Evolutionary conservation across 768 basidiomycete genomes (phyloP).

Genomic region (Austroboletus festivus): DNA sequence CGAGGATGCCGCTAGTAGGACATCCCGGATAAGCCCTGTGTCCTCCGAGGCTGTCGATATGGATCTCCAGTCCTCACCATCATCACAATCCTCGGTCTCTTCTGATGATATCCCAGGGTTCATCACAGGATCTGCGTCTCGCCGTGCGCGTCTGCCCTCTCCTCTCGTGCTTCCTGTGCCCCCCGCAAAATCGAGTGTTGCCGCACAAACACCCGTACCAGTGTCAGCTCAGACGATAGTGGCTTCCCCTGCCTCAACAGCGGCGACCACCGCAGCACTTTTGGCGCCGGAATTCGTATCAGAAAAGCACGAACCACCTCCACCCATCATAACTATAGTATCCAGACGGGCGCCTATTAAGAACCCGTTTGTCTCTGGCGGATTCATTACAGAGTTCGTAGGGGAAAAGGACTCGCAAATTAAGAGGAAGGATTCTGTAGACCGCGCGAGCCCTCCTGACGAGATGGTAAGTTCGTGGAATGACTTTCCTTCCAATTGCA

Average conservation of each 20-base stretch:
- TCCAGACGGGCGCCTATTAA: constrained; percentile 22
- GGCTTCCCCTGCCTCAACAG: constrained; percentile 18
- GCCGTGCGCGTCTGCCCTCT: constrained; percentile 23
- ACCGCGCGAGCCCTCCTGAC: constrained; percentile 13
- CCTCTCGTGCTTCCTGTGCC: constrained; percentile 24
- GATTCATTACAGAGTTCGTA: constrained; percentile 46
- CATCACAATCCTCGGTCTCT: constrained; percentile 21
- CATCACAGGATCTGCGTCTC: constrained; percentile 30
- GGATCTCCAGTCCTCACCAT: constrained; percentile 34
- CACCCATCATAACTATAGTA: not conserved
- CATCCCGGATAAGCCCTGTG: constrained; percentile 28
- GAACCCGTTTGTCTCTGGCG: constrained; percentile 52
- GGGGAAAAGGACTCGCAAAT: constrained; percentile 24
- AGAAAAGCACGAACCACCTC: constrained; percentile 11
- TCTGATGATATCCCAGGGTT: constrained; percentile 33
- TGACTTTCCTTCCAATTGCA: not conserved
- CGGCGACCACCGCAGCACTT: constrained; percentile 8
- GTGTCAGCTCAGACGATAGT: constrained; percentile 14
- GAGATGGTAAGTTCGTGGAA: constrained; percentile 11
- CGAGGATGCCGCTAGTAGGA: constrained; percentile 29
- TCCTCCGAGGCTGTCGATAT: constrained; percentile 35
- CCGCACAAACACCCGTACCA: constrained; percentile 14
- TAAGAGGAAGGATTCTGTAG: constrained; percentile 20
- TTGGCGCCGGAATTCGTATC: constrained; percentile 3
- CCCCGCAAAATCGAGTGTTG: constrained; percentile 4